Evolutionary conservation across 2,329 filamentous ascomycete genomes (phyloP).

Genomic region (Hymenoscyphus scutula): DNA sequence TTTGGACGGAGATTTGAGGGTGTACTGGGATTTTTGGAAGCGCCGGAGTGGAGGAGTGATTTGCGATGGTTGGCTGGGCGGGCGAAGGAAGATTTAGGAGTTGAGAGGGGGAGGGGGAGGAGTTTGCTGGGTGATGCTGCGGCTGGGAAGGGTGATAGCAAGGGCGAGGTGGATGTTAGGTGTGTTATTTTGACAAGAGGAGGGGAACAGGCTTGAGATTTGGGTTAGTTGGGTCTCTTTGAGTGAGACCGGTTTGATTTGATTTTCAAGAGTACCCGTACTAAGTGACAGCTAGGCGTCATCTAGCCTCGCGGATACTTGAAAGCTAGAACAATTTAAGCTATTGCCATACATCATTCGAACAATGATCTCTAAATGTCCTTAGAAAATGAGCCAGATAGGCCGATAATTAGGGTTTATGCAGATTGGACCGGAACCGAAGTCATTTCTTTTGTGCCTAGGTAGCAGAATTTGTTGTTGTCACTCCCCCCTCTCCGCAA

Average conservation of each 20-base stretch:
- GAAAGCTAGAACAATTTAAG: no score
- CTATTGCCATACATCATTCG: no score
- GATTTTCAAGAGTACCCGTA: no score
- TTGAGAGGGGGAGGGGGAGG: neutral
- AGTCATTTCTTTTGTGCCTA: no score
- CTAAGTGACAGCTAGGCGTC: no score
- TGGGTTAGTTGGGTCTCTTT: neutral
- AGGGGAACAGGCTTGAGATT: slow-evolving; percentile 8
- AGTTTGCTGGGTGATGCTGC: neutral
- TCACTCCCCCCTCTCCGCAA: neutral
- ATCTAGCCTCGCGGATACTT: no score
- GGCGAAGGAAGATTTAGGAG: slow-evolving; percentile 14
- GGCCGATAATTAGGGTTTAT: no score
- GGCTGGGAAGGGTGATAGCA: neutral
- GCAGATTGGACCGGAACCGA: no score
- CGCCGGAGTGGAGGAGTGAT: slow-evolving; percentile 29
- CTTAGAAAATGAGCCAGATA: no score
- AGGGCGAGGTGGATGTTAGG: neutral
- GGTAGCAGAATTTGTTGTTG: no score
- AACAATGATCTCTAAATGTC: no score
- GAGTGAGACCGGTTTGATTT: no score
- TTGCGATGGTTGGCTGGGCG: slow-evolving; percentile 26
- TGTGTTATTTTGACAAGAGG: slow-evolving; percentile 1
- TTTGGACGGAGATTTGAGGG: slow-evolving; percentile 28
- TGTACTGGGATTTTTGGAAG: slow-evolving; percentile 23